Evolutionary conservation across 371 early-diverging fungal genomes (phyloP), one percentile per base, ranked within the genome.

Genomic region (Gilbertella persicaria): DNA sequence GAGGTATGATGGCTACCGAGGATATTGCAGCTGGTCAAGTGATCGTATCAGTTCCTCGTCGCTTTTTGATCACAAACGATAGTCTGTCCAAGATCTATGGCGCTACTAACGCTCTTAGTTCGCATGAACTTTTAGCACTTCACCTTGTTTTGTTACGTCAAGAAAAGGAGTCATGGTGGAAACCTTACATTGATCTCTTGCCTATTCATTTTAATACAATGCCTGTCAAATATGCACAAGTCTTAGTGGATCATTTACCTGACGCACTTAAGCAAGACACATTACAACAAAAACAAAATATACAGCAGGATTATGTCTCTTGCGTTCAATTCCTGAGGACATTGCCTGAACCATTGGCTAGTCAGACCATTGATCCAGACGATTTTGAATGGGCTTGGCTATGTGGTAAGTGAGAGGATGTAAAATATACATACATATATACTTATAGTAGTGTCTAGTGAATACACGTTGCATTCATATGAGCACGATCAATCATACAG

Each of bases 331-430:
- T 69, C 53, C 44, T 78, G 3, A 72, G 78, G 53, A 73, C 74
- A 45, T 49, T 42, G 14, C 5, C 19, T 7, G 20, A 17, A 23
- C 17, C 21, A 0, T 21, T 23, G 8, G 37, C 12, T 3, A 28
- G 20, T 38, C 3, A 45, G 7, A 4, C 54, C 12, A 24, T 20
- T 12, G 40, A 25, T 17, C 35, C 39, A 24, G 61, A 69, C 6
- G 80, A 79, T 28, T 84, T 75, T 44, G 76, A 80, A 57, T 79
- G 80, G 78, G 84, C 82, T 3, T 84, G 84, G 84, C 69, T 84
- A 7, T 81, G 82, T 67, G 83, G 83, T 82, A 64, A 53, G 57
- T 48, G 19, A 28, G 19, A 5, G 16, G 8, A 55, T 29, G 3
- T 14, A 40, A 16, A 10, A 42, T 13, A 16, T 9, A 7, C 10